These are phyloP conservation scores for Coemansia sp. DNA, from an alignment of 192 early-diverging fungal species.

Conservation along the genomic window DNA sequence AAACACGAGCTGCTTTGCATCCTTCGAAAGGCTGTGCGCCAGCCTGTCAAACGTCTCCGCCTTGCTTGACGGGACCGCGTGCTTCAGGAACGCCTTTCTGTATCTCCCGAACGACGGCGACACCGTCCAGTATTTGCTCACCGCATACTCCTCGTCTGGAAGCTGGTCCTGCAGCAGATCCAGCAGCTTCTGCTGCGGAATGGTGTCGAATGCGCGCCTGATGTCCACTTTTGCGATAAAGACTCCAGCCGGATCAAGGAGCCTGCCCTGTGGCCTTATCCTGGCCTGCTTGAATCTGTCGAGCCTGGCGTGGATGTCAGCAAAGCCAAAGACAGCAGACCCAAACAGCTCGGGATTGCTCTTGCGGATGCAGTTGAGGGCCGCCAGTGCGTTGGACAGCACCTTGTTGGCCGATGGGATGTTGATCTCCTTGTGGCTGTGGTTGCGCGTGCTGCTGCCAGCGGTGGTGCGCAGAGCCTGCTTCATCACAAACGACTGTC, in stretches of 20 bases:
- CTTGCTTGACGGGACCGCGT: conserved; percentile 40
- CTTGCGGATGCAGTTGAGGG: conserved; percentile 18
- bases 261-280: neutral
- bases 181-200: conserved; percentile 68
- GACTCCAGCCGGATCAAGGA: conserved; percentile 9
- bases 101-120: conserved; percentile 38
- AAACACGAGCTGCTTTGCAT: conserved; percentile 60
- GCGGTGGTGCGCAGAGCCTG: neutral
- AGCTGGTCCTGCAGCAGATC: conserved; percentile 16
- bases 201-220: conserved; percentile 75
- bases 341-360: conserved; percentile 32
- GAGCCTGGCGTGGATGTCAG: conserved; percentile 53
- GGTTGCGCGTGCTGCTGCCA: neutral
- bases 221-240: conserved; percentile 90
- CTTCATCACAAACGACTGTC: conserved; percentile 20
- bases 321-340: conserved; percentile 45
- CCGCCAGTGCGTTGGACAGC: conserved; percentile 31
- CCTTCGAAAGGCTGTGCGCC: conserved; percentile 49
- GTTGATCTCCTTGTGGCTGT: conserved; percentile 25
- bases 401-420: conserved; percentile 13
- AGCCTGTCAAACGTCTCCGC: conserved; percentile 50
- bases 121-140: conserved; percentile 64
- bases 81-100: conserved; percentile 20
- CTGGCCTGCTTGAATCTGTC: conserved; percentile 34
- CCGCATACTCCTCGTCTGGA: conserved; percentile 62